phyloP scores from a whole-genome alignment of 805 yeast genomes.

The Debaryomyces castellii region DNA sequence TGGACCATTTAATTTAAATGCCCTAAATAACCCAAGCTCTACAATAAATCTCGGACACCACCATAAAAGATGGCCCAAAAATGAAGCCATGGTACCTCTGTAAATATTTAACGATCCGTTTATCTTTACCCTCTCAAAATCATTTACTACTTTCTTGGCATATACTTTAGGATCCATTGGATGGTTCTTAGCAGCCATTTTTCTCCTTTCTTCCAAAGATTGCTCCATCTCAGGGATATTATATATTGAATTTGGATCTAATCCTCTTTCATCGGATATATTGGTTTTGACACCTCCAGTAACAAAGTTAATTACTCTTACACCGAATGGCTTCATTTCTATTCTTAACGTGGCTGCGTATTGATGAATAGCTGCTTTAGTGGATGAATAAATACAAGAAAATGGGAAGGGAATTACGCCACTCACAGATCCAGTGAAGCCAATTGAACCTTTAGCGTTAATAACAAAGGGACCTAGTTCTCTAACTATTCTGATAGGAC shows the following conservation, averaged over 20 bases:
- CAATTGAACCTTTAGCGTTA: conserved; percentile 32
- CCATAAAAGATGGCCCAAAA: too few relatives aligned
- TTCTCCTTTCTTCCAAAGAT: conserved; percentile 1
- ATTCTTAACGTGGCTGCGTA: conserved; percentile 15
- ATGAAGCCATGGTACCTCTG: too few relatives aligned
- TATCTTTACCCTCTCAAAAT: not conserved
- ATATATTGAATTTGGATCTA: conserved; percentile 1
- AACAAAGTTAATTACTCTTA: conserved; percentile 15
- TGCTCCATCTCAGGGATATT: not conserved
- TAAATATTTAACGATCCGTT: too few relatives aligned
- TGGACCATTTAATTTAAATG: too few relatives aligned
- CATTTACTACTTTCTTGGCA: conserved; percentile 7
- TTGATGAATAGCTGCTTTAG: conserved; percentile 25
- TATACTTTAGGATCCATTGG: conserved; percentile 3
- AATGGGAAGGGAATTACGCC: conserved; percentile 32
- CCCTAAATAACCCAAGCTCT: too few relatives aligned
- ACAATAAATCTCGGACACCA: too few relatives aligned
- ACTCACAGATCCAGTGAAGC: conserved; percentile 37
- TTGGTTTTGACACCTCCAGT: conserved; percentile 19
- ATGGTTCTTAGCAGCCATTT: not conserved
- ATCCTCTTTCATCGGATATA: conserved; percentile 2
- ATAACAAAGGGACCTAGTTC: conserved; percentile 30
- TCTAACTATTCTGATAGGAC: conserved; percentile 35
- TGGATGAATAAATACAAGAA: conserved; percentile 30
- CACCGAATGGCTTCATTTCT: conserved; percentile 18